Conservation (phyloP, 371 early-diverging fungal species). For the Mortierella sp. region DNA sequence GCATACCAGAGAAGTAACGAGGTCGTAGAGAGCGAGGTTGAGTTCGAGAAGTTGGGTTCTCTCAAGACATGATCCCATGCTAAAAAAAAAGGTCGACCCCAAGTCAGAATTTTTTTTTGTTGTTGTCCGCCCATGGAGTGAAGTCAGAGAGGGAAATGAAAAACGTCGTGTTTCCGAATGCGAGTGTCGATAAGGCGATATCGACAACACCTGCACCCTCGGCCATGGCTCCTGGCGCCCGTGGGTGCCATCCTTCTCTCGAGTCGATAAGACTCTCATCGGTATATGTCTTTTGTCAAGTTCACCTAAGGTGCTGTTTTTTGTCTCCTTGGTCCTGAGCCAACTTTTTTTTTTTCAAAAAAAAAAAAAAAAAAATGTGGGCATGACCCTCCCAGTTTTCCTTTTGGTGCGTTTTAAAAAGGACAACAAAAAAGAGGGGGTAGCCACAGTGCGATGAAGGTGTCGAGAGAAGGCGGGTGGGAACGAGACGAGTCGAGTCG, state of each 20-base stretch:
- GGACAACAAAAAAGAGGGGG: conserved; percentile 9
- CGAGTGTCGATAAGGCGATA: neutral
- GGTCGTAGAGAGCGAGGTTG: neutral
- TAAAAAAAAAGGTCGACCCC: conserved; percentile 5
- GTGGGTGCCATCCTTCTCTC: neutral
- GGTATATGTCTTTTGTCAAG: neutral
- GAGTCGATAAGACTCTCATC: neutral
- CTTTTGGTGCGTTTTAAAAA: neutral
- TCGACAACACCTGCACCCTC: neutral
- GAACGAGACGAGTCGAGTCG: neutral
- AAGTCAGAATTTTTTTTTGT: conserved; percentile 27
- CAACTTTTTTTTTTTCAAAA: conserved; percentile 25
- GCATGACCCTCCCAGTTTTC: conserved; percentile 12
- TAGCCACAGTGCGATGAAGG: neutral
- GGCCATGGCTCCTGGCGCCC: neutral
- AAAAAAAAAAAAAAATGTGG: conserved; percentile 27
- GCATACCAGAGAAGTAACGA: neutral
- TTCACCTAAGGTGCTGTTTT: neutral
- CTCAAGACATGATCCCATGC: conserved; percentile 6
- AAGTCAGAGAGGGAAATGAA: neutral
- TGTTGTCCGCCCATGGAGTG: neutral
- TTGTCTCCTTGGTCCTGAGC: conserved; percentile 40
- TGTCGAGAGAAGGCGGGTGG: neutral
- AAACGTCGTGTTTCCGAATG: neutral
- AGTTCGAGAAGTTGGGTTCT: neutral